phyloP scores from a whole-genome alignment of 352 stramenopile species.

The Phytophthora vignae region DNA sequence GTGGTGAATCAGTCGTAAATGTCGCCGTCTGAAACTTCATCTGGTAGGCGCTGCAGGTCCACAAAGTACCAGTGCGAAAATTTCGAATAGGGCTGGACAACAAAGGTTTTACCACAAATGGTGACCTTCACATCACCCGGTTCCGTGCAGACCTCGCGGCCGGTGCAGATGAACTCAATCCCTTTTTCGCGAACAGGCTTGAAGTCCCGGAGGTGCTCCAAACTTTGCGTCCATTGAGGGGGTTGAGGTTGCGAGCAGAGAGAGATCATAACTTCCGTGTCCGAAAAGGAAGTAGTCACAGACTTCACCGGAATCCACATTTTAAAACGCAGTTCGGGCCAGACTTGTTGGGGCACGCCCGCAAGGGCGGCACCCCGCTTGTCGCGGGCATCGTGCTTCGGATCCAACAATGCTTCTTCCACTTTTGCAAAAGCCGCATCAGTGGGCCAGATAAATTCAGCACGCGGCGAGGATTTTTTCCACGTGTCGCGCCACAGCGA shows the following conservation, averaged over 20 bases:
- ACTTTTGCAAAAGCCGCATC: conserved; percentile 15
- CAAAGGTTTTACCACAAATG: conserved; percentile 2
- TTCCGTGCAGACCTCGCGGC: background rate
- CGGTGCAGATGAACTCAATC: background rate
- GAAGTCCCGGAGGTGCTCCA: background rate
- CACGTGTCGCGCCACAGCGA: conserved; percentile 2
- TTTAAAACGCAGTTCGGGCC: conserved; percentile 2
- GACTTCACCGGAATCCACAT: conserved; percentile 24
- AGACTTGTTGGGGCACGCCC: conserved; percentile 11
- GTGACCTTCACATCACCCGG: background rate
- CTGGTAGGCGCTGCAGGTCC: background rate
- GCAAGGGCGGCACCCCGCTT: conserved; percentile 11
- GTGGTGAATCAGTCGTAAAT: conserved; percentile 12
- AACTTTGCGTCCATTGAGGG: background rate
- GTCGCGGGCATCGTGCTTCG: background rate
- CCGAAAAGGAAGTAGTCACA: conserved; percentile 1
- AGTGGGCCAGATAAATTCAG: conserved; percentile 3
- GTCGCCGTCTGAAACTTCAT: conserved; percentile 1
- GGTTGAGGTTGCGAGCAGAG: conserved; percentile 5
- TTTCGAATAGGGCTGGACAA: background rate
- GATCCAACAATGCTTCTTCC: conserved; percentile 11
- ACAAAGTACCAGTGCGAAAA: conserved; percentile 2
- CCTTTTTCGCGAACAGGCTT: too few relatives aligned
- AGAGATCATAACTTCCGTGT: conserved; percentile 29
- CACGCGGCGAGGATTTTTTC: background rate